Evolutionary conservation across 257 asterid species (phyloP).

Genomic region (Nicotiana sylvestris): DNA sequence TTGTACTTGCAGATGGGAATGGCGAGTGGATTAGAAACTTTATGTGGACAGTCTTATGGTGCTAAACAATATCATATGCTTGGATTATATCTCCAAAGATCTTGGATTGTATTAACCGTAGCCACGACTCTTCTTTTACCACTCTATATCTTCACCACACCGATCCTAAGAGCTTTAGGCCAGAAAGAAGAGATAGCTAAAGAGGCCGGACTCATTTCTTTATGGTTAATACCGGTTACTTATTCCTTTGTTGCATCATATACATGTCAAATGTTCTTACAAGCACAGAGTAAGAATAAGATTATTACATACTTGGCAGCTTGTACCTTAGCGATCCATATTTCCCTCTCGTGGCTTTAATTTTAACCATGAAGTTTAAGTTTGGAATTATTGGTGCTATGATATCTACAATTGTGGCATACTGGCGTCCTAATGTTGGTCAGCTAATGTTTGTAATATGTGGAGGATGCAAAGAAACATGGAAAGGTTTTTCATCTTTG

Average conservation of each 20-base stretch:
- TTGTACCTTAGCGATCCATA: constrained; percentile 39
- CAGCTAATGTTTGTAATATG: constrained; percentile 39
- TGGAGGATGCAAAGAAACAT: constrained; percentile 71
- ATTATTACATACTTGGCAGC: constrained; percentile 64
- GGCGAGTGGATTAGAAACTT: constrained; percentile 77
- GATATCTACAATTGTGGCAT: constrained; percentile 57
- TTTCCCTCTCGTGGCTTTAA: constrained; percentile 54
- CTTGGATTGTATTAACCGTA: constrained; percentile 51
- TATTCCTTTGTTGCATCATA: constrained; percentile 48
- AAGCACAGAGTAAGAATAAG: constrained; percentile 75
- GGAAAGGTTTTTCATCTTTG: constrained; percentile 58
- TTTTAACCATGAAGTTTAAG: constrained; percentile 35
- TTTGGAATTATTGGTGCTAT: constrained; percentile 59
- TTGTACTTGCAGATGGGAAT: constrained; percentile 52
- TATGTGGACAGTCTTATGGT: constrained; percentile 86
- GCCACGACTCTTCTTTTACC: constrained; percentile 44
- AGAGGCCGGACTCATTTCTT: constrained; percentile 40
- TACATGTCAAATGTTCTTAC: constrained; percentile 75
- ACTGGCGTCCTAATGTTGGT: constrained; percentile 72
- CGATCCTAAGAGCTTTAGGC: constrained; percentile 59
- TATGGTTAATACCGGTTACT: constrained; percentile 57
- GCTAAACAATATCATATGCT: constrained; percentile 77
- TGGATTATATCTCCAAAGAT: constrained; percentile 71
- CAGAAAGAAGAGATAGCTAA: constrained; percentile 48
- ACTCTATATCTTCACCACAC: constrained; percentile 40